A percentile compares a stretch with the other conserved stretches of the same genome.
phyloP scores from a whole-genome alignment of 139 green algal genomes.

The Coccomyxa sp. region DNA sequence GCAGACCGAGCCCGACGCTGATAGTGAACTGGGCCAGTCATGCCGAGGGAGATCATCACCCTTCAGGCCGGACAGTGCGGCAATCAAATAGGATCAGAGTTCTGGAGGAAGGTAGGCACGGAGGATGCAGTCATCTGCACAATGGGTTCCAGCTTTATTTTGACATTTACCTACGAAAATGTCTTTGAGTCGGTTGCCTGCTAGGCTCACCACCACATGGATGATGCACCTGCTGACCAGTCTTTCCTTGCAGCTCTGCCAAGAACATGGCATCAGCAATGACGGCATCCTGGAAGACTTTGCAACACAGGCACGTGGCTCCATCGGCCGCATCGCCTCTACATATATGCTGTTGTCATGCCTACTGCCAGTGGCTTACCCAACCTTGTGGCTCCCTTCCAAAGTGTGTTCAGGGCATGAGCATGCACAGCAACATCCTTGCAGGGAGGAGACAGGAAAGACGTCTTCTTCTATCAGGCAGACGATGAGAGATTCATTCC shows the following conservation, averaged over 20 bases:
- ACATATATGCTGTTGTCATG: not conserved
- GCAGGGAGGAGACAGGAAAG: constrained; percentile 84
- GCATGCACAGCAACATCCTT: not conserved
- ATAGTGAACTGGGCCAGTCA: constrained; percentile 23
- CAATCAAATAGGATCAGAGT: constrained; percentile 98
- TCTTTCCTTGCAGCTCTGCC: constrained; percentile 83
- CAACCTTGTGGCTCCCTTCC: not conserved
- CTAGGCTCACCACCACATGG: too few species aligned
- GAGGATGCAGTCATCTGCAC: not conserved
- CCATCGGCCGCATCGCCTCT: not conserved
- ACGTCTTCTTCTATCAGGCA: constrained; percentile 99
- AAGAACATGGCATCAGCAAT: constrained; percentile 96
- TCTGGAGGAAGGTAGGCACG: constrained; percentile 77
- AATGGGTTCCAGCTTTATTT: not conserved
- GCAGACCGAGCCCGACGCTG: not conserved
- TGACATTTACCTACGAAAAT: not conserved
- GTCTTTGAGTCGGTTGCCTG: too few species aligned
- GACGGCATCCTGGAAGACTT: constrained; percentile 93
- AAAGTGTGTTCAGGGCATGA: not conserved
- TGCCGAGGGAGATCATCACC: constrained; percentile 97
- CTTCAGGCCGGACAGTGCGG: constrained; percentile 98
- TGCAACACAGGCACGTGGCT: constrained; percentile 49
- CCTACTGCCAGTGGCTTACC: not conserved
- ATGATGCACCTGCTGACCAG: too few species aligned
- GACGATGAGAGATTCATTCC: constrained; percentile 99